A percentile compares a stretch with the other conserved stretches of the same genome.
Evolutionary conservation across 2,329 filamentous ascomycete genomes (phyloP).

Genomic region (Xylariaceae sp.): DNA sequence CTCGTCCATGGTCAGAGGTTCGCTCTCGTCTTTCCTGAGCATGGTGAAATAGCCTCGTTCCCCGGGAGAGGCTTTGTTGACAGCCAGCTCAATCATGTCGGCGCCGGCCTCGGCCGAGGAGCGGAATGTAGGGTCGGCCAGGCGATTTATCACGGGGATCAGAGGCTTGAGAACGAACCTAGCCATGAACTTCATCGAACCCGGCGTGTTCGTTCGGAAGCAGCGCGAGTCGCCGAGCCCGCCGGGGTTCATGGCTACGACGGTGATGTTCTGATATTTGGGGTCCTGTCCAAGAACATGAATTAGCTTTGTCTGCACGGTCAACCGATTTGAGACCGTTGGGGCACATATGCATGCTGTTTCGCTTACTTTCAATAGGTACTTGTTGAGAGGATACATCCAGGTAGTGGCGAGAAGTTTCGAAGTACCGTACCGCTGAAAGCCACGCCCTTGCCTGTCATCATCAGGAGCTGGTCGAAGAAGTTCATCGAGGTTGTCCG

Average conservation of each 20-base stretch:
- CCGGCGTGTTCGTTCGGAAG: slow-evolving; percentile 13
- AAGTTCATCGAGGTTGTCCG: background rate
- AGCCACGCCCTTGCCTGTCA: slow-evolving; percentile 36
- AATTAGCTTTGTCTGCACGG: background rate
- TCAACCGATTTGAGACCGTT: no score
- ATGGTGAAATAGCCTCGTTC: slow-evolving; percentile 35
- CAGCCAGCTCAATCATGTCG: slow-evolving; percentile 3
- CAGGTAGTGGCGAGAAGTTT: slow-evolving; percentile 38
- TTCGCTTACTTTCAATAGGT: slow-evolving; percentile 23
- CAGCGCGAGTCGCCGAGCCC: slow-evolving; percentile 14
- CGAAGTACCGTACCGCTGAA: slow-evolving; percentile 40
- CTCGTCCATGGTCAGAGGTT: slow-evolving; percentile 32
- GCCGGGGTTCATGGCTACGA: slow-evolving; percentile 19
- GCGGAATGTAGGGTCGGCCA: background rate
- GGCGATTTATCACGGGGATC: background rate
- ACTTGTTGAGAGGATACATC: slow-evolving; percentile 37
- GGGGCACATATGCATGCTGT: no score
- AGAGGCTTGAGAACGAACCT: background rate
- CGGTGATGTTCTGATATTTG: slow-evolving; percentile 12
- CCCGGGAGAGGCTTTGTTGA: background rate
- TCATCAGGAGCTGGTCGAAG: slow-evolving; percentile 4
- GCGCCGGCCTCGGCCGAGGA: background rate
- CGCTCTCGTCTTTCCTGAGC: slow-evolving; percentile 30
- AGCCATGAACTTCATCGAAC: background rate
- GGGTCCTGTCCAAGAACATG: background rate